These are phyloP conservation scores for Chaetomium olivaceum DNA, from an alignment of 2,329 filamentous ascomycete species.

Conservation along the genomic window DNA sequence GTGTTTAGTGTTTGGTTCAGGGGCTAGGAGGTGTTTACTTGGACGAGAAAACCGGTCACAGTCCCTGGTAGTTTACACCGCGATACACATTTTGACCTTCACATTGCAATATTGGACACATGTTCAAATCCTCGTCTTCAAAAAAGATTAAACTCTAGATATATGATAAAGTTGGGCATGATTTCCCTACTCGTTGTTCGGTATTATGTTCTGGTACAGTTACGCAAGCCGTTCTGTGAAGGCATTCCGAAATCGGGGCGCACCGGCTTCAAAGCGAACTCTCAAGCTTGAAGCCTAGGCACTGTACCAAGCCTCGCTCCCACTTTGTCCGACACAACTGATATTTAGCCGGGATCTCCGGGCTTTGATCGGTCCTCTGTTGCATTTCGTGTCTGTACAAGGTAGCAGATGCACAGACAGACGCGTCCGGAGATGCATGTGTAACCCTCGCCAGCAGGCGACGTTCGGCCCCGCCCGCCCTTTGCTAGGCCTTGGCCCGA, in stretches of 20 bases:
- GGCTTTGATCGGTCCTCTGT: neutral
- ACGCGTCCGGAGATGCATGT: too few species aligned
- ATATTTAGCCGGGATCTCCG: neutral
- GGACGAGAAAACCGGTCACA: neutral
- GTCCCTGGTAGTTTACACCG: too few species aligned
- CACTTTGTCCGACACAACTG: neutral
- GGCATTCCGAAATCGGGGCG: neutral
- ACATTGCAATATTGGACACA: too few species aligned
- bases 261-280: neutral
- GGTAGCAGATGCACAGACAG: too few species aligned
- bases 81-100: too few species aligned
- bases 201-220: neutral
- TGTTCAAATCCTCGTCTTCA: too few species aligned
- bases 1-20: neutral
- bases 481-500: too few species aligned
- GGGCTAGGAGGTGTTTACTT: conserved; percentile 5
- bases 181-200: too few species aligned
- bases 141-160: too few species aligned
- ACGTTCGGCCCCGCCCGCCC: too few species aligned
- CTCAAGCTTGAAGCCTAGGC: neutral
- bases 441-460: too few species aligned
- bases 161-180: too few species aligned
- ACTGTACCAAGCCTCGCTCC: neutral
- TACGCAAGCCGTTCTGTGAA: neutral
- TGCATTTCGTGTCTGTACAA: neutral